A percentile compares a stretch with the other conserved stretches of the same genome.
phyloP scores from a whole-genome alignment of 345 rosid genomes.

The Populus euphratica region DNA sequence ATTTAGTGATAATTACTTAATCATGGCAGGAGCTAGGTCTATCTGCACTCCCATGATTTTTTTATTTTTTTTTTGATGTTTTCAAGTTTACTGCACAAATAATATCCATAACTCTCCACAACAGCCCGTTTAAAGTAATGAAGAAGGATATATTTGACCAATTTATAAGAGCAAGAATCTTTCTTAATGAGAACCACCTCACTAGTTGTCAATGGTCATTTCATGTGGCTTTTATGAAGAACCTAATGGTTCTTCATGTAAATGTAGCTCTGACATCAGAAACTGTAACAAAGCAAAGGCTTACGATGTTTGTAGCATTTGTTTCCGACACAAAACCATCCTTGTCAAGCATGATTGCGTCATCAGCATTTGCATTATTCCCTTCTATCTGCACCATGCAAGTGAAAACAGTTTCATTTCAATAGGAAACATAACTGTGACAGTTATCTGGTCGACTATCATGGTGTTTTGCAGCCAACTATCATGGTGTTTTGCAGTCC shows the following conservation, averaged over 20 bases:
- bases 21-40: too few relatives aligned
- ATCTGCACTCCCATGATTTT: too few relatives aligned
- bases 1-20: background rate
- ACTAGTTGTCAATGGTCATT: background rate
- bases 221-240: background rate
- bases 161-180: background rate
- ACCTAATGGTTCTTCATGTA: background rate
- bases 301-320: conserved; percentile 89
- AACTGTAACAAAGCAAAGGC: conserved; percentile 18
- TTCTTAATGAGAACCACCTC: background rate
- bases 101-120: background rate
- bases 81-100: background rate
- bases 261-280: background rate
- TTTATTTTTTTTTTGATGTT: too few relatives aligned
- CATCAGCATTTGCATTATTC: conserved; percentile 63
- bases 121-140: background rate
- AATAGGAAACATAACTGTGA: background rate
- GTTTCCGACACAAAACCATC: conserved; percentile 92
- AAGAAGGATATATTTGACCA: background rate
- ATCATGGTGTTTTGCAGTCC: too few relatives aligned
- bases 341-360: conserved; percentile 91
- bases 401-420: background rate
- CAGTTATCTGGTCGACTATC: background rate
- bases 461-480: too few relatives aligned
- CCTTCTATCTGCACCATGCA: conserved; percentile 65